A percentile compares a stretch with the other conserved stretches of the same genome.
Conservation (phyloP, 1,139 yeast genomes). For the Pichia sp. region DNA sequence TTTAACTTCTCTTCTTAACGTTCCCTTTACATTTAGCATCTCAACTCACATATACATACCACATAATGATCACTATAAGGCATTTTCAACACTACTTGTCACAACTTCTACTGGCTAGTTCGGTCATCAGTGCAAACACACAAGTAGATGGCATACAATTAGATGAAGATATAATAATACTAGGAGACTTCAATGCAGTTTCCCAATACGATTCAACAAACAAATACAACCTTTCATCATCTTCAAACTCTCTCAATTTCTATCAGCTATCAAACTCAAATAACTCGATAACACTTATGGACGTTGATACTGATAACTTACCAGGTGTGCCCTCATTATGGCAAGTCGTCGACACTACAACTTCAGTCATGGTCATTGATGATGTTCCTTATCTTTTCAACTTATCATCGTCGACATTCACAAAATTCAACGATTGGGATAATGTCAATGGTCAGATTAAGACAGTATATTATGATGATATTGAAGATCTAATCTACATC, state of each 20-base stretch:
- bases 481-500: conserved; percentile 55
- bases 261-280: conserved; percentile 18
- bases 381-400: conserved; percentile 24
- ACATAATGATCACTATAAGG: conserved; percentile 6
- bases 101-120: not conserved
- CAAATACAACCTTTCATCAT: conserved; percentile 38
- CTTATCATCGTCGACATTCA: conserved; percentile 1
- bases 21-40: no score
- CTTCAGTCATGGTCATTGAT: conserved; percentile 19
- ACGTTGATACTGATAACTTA: not conserved
- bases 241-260: conserved; percentile 8
- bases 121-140: not conserved
- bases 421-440: conserved; percentile 28
- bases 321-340: conserved; percentile 13
- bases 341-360: conserved; percentile 10
- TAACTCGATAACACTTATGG: conserved; percentile 15
- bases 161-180: conserved; percentile 44
- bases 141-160: not conserved
- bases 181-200: conserved; percentile 65
- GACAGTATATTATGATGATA: conserved; percentile 49
- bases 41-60: no score
- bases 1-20: no score
- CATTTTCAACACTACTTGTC: not conserved
- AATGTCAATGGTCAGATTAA: conserved; percentile 49
- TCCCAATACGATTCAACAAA: conserved; percentile 58